phyloP scores from a whole-genome alignment of 2,329 filamentous ascomycete genomes.

The Fusarium paranaense region DNA sequence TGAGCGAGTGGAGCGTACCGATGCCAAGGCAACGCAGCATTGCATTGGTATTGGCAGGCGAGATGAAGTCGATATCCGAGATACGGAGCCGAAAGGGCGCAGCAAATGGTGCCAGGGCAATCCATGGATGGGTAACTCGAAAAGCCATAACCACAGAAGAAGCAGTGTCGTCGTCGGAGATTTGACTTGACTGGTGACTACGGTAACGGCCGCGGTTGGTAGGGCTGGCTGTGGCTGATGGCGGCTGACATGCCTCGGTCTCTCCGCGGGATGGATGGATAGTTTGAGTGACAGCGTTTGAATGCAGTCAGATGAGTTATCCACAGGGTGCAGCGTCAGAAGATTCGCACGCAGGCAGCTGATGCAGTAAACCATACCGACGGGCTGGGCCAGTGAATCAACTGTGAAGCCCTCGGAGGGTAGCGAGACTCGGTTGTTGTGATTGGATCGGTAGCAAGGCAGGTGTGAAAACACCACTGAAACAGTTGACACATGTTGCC shows the following conservation, averaged over 20 bases:
- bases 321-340: conserved; percentile 9
- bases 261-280: conserved; percentile 17
- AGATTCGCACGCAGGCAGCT: background rate
- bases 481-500: background rate
- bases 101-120: background rate
- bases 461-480: background rate
- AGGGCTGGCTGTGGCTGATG: conserved; percentile 28
- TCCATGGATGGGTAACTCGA: background rate
- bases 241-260: conserved; percentile 39
- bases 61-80: conserved; percentile 25
- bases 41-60: conserved; percentile 4
- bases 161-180: background rate
- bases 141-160: background rate
- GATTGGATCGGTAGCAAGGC: background rate
- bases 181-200: conserved; percentile 12
- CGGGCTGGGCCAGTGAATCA: background rate
- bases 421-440: background rate
- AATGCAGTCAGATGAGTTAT: conserved; percentile 39
- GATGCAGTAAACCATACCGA: background rate
- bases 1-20: background rate
- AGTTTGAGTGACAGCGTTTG: background rate
- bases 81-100: conserved; percentile 8
- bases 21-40: conserved; percentile 25
- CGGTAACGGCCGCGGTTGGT: conserved; percentile 1
- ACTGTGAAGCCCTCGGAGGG: background rate